These are phyloP conservation scores for Salvia sclarea DNA, from an alignment of 305 asterid species.

Conservation along the genomic window DNA sequence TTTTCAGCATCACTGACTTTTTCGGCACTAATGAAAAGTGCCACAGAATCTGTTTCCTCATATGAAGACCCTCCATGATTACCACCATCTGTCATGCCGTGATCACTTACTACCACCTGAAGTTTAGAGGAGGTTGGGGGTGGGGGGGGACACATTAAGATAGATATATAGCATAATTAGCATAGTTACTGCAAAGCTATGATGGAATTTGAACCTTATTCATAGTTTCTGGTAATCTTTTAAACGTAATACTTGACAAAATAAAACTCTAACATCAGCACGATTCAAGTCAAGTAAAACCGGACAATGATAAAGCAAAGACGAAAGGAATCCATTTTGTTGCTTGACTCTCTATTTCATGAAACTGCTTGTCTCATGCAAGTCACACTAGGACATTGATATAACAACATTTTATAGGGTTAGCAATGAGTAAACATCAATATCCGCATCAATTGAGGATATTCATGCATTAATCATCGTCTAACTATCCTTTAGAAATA, in stretches of 20 bases:
- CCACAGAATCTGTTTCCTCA: constrained; percentile 92
- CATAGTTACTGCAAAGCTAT: constrained; percentile 27
- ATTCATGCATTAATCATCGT: not conserved
- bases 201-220: constrained; percentile 16
- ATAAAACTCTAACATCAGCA: not conserved
- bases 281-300: not conserved
- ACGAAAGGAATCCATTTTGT: not conserved
- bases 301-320: not conserved
- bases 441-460: not conserved
- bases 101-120: constrained; percentile 89
- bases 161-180: constrained; percentile 25
- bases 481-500: constrained; percentile 3
- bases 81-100: constrained; percentile 92
- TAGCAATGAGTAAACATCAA: not conserved
- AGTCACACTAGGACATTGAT: not conserved
- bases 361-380: not conserved
- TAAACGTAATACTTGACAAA: not conserved
- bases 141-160: constrained; percentile 28
- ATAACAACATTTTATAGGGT: constrained; percentile 3
- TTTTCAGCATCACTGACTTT: constrained; percentile 34
- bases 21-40: constrained; percentile 68
- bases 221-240: constrained; percentile 3
- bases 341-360: not conserved
- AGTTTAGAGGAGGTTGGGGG: too few species aligned
- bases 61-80: constrained; percentile 92